Base-by-base conservation (phyloP, 345 rosid species). In the Salix brachista region DNA sequence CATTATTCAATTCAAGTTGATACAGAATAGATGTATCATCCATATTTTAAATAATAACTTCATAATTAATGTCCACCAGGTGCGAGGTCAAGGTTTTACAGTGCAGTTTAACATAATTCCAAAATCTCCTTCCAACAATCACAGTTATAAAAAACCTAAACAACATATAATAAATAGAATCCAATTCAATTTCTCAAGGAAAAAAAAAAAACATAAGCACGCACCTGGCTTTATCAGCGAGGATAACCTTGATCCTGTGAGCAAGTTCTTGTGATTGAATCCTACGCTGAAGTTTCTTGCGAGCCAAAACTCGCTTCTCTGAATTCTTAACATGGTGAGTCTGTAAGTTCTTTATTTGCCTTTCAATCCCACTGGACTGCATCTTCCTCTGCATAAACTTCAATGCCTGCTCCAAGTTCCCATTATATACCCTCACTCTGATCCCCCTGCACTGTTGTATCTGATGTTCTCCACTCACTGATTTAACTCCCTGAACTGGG, bases 271-370 rank as follows among this genome's bases (percentile, higher is more conserved):
- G 86, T 18, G 97, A 87, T 73, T 82, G 89, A 79, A 95, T 77
- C 85, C 77, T 90, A 4, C 87, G 88, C 80, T 91, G 85, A 19
- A 93, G 90, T 70, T 54, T 82, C 87, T 95, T 93, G 65, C 93
- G 91, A 5, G 99, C 98, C 67, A 95, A 71, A 65, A 95, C 89
- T 39, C 96, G 90, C 87, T 90, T 93, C 93, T 95, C 97, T 41
- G 99, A 95, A 78, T 95, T 91, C 90, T 91, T 95, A 67, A 91
- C 48, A 82, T 93, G 99, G 67, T 80, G 89, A 30, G 82, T 87
- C 88, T 87, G 90, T 62, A 83, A 77, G 5, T 79, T 79, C 88
- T 90, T 95, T 44, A 95, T 91, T 78, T 93, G 77, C 81, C 99
- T 82, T 76, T 95, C 99, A 65, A 93, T 89, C 77, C 99, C 99